Conservation (phyloP, 495 filamentous ascomycete species). For the Cercophora sp. region DNA sequence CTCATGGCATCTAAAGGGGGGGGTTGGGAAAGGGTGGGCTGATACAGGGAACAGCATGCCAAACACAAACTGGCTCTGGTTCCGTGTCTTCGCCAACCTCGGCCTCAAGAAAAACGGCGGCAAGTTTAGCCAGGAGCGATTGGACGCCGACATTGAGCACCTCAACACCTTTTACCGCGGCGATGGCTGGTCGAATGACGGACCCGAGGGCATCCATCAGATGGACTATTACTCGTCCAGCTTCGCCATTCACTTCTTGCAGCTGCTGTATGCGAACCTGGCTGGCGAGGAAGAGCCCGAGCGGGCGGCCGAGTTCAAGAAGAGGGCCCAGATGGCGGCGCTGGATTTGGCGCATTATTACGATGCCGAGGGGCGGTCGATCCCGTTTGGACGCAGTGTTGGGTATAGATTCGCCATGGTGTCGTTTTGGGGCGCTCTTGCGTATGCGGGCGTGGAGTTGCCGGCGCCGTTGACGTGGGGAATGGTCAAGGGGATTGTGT, state of each 20-base stretch:
- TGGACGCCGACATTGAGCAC: conserved; percentile 71
- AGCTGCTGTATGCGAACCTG: conserved; percentile 71
- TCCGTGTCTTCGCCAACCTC: conserved; percentile 77
- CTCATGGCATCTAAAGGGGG: not conserved
- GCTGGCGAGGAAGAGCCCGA: conserved; percentile 63
- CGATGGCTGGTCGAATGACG: conserved; percentile 76
- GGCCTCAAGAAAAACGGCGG: conserved; percentile 68
- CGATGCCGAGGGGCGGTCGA: conserved; percentile 57
- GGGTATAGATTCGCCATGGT: conserved; percentile 81
- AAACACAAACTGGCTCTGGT: conserved; percentile 68
- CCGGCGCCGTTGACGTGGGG: conserved; percentile 70
- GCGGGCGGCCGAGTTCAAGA: conserved; percentile 65
- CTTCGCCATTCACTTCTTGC: conserved; percentile 75
- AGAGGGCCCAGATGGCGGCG: conserved; percentile 60
- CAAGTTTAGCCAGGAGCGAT: conserved; percentile 58
- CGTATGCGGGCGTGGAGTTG: conserved; percentile 68
- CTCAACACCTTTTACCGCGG: conserved; percentile 76
- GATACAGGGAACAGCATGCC: conserved; percentile 42
- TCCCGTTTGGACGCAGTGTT: conserved; percentile 72
- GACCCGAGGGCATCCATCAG: conserved; percentile 69
- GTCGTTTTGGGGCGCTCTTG: conserved; percentile 74
- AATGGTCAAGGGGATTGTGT: conserved; percentile 68
- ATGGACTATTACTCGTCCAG: conserved; percentile 82
- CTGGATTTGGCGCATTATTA: conserved; percentile 73
- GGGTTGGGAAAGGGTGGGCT: not conserved